Evolutionary conservation across 1,139 yeast species (phyloP), one percentile per base, ranked within the genome.

Genomic region (Blastobotrys serpentis): DNA sequence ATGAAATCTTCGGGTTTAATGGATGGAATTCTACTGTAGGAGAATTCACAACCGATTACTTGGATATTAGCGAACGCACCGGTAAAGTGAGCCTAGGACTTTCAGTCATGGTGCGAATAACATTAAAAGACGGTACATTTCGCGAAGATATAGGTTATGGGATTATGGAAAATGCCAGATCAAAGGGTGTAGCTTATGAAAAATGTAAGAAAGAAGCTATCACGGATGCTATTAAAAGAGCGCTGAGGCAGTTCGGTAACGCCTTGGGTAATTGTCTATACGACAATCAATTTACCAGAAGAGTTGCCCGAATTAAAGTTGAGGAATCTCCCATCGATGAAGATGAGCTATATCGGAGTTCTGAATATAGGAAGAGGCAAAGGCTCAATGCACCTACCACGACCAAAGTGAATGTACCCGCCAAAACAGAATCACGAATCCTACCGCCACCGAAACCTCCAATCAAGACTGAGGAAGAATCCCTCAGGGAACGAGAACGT

Each of bases 121-220:
- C 87, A 0, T 69, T 86, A 18, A 75, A 76, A 56, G 86, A 82
- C 60, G 95, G 95, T 4, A 76, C 87, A 0, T 84, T 67, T 59
- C 86, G 81, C 53, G 95, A 86, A 61, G 94, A 86, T 63, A 74
- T 84, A 41, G 95, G 95, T 1, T 83, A 79, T 60, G 95, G 95
- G 11, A 78, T 74, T 50, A 76, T 81, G 44, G 87, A 82, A 42
- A 85, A 85, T 59, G 81, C 83, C 44, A 76, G 75, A 49, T 70
- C 73, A 40, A 81, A 80, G 60, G 80, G 82, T 6, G 74, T 76
- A 69, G 94, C 92, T 1, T 82, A 79, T 63, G 94, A 85, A 54
- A 85, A 85, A 61, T 70, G 87, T 60, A 79, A 80, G 58, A 86
- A 86, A 58, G 90, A 85, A 61, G 94, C 92, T 1, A 76, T 81